These are phyloP conservation scores for Entelexis sorbosivorans DNA, from an alignment of 1,139 yeast genomes.

Conservation along the genomic window DNA sequence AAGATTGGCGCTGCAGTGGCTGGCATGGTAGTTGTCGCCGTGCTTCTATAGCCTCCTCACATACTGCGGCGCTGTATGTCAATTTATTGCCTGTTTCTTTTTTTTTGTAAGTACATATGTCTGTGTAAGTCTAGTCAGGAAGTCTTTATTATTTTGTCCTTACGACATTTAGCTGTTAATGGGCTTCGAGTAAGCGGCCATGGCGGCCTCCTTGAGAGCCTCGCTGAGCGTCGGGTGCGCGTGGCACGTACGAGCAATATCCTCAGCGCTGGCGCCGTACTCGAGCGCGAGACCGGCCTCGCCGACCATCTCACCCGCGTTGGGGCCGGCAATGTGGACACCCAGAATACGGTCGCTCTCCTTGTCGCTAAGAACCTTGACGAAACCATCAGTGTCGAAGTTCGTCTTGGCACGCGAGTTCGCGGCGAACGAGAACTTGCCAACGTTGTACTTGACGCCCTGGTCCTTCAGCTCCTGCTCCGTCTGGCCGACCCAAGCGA, in stretches of 20 bases:
- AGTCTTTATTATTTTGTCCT: not conserved
- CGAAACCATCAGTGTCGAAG: conserved; percentile 93
- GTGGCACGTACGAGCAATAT: conserved; percentile 92
- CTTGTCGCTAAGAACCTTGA: conserved; percentile 89
- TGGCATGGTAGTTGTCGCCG: not conserved
- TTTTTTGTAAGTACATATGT: not conserved
- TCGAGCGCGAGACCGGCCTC: conserved; percentile 96
- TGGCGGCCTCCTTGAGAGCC: conserved; percentile 97
- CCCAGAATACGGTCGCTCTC: conserved; percentile 96
- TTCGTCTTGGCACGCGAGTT: conserved; percentile 99
- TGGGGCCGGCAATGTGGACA: conserved; percentile 94
- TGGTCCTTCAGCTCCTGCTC: conserved; percentile 93
- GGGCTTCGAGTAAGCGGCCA: conserved; percentile 82
- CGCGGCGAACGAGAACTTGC: conserved; percentile 97
- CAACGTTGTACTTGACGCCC: conserved; percentile 83
- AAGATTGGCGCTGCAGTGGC: not conserved
- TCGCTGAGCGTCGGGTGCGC: conserved; percentile 98
- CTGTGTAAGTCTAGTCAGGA: not conserved
- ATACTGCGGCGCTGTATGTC: too few species aligned
- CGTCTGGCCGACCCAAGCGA: conserved; percentile 96
- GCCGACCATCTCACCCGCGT: conserved; percentile 99
- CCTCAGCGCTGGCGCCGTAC: conserved; percentile 98
- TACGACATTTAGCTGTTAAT: conserved; percentile 49
- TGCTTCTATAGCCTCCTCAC: not conserved
- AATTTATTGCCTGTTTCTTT: not conserved